These are phyloP conservation scores for Sporisorium exsertum DNA, from an alignment of 1,284 basidiomycete species.

Conservation along the genomic window DNA sequence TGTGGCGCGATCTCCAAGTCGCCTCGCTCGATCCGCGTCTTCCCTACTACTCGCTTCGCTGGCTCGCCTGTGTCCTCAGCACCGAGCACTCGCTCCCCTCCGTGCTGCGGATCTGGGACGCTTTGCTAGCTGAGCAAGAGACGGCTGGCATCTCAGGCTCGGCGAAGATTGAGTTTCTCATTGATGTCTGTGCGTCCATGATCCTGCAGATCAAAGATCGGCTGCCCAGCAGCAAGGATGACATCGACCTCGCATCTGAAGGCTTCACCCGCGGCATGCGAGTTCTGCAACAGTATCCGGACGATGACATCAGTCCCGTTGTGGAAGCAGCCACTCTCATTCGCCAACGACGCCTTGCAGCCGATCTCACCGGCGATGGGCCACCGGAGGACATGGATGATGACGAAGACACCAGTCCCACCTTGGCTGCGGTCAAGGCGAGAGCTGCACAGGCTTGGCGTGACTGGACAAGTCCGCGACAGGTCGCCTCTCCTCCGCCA, in stretches of 20 bases:
- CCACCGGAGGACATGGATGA: slow-evolving; percentile 54
- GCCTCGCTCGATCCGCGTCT: slow-evolving; percentile 59
- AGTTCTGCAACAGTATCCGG: slow-evolving; percentile 59
- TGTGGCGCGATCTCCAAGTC: slow-evolving; percentile 52
- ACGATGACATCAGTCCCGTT: slow-evolving; percentile 59
- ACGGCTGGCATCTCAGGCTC: slow-evolving; percentile 18
- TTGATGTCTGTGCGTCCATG: slow-evolving; percentile 66
- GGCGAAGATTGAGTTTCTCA: slow-evolving; percentile 64
- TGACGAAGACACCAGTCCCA: slow-evolving; percentile 18
- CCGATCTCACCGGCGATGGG: slow-evolving; percentile 60
- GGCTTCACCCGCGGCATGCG: slow-evolving; percentile 56
- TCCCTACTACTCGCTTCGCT: slow-evolving; percentile 67
- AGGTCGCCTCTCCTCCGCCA: background rate
- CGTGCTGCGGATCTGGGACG: slow-evolving; percentile 65
- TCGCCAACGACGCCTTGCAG: slow-evolving; percentile 55
- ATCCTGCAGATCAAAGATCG: slow-evolving; percentile 48
- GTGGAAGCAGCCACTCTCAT: slow-evolving; percentile 56
- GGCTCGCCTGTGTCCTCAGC: slow-evolving; percentile 64
- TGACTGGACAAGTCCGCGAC: slow-evolving; percentile 35
- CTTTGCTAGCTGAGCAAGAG: slow-evolving; percentile 58
- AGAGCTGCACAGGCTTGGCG: slow-evolving; percentile 44
- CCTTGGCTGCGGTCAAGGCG: slow-evolving; percentile 25
- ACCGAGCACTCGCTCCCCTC: slow-evolving; percentile 61
- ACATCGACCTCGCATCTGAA: slow-evolving; percentile 43
- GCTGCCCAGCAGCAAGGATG: slow-evolving; percentile 23